Evolutionary conservation across 768 basidiomycete species (phyloP), one percentile per base, ranked within the genome.

Genomic region (Rhodocollybia butyracea): DNA sequence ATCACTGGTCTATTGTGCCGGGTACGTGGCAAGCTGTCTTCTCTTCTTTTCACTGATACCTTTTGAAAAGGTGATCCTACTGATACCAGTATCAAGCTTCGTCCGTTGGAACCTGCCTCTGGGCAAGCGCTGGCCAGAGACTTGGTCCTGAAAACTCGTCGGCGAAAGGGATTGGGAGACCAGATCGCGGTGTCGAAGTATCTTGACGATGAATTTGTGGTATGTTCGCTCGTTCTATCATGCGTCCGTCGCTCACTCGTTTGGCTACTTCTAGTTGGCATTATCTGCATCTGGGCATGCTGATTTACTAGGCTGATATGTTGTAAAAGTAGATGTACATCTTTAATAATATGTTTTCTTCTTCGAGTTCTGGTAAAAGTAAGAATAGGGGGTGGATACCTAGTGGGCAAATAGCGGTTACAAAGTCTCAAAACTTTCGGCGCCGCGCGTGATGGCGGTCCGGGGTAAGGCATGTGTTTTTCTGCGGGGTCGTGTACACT

Each of bases 1-100:
- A 98, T 70, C 97, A 99, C 64, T 99, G 97, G 97, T 89, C 90
- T 15, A 91, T 96, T 64, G 96, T 98, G n/a, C 96, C 96, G 63
- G 92, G 91, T 89, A 66, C 60, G 84, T 36, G 3, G 8, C 29
- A 15, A 15, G 45, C 52, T 15, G 8, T 11, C 27, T 50, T 19
- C 38, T 19, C 22, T 2, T 22, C 22, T 34, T 4, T 12, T 15
- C 8, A 36, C 12, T 19, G 22, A 29, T 21, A 21, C 32, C 2
- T 46, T 27, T 10, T 56, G 42, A n/a, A 34, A 63, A 90, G 95
- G 97, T 70, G 97, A 99, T 76, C 97, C 97, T 51, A 95, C 91
- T 67, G 97, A 99, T 76, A 93, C 94, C 61, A 90, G 86, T 64
- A 98, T 99, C 73, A 92, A 96, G 73, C 85, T 98, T 54, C 83